Evolutionary conservation across 768 basidiomycete species (phyloP), one percentile per base, ranked within the genome.

Genomic region (Leccinum aurantiacum): DNA sequence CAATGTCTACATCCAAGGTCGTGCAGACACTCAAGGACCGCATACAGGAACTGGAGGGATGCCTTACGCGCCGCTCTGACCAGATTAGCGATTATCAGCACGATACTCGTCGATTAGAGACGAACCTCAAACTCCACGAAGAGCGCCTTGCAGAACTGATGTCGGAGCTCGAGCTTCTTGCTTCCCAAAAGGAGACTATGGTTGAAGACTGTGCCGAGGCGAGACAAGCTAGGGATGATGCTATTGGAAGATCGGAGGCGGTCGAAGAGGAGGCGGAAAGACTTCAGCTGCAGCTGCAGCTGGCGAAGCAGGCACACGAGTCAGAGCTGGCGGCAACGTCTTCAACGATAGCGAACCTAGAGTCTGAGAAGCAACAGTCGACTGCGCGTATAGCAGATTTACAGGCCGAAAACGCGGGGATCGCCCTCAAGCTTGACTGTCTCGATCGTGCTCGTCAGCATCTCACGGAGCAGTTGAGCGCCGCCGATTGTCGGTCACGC

Each of bases 141-240:
- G 91, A 93, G 27, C 80, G 89, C 7, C 72, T 91, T 41, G 71
- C 69, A 3, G 91, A 93, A 75, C 82, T 90, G 82, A 86, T 81
- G 3, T 71, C 69, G 17, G 91, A 93, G 65, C 71, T 91, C 59
- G 90, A 90, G 66, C 81, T 82, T 61, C 76, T 86, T 59, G 78
- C 75, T 22, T 80, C 84, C 5, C 83, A 91, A 76, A 90, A 88
- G 70, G 84, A 84, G 58, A 86, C 89, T 2, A 90, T 93, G 88
- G 83, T 93, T 0, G 90, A 92, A 62, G 91, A 93, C 68, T 93
- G 91, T 66, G 86, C 87, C 4, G 85, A 87, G 57, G 90, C 89
- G 2, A 79, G 91, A 56, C 87, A 87, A 57, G 83, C 87, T 22
- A 79, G 91, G 37, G 88, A 93, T 70, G 79, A 80, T 25, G 88